Conservation (phyloP, 495 filamentous ascomycete species). For the Paragyromitra xinjiangensis region DNA sequence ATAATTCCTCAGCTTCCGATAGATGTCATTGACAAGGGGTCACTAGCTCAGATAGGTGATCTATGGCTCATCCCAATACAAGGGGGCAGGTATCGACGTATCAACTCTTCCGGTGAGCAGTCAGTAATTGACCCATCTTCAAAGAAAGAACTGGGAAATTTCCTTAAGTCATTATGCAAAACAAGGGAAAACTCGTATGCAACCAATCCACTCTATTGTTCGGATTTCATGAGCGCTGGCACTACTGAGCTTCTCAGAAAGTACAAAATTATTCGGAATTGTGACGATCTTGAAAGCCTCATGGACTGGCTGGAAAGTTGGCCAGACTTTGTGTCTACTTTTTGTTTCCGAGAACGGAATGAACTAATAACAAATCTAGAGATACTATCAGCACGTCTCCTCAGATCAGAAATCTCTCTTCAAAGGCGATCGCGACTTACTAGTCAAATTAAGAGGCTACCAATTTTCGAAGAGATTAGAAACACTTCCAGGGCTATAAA, state of each 20-base stretch:
- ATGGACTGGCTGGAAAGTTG: neutral
- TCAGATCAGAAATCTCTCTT: neutral
- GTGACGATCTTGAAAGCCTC: conserved; percentile 21
- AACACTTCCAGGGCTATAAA: conserved; percentile 18
- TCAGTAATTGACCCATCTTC: conserved; percentile 13
- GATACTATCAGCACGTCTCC: neutral
- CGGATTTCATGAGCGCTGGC: conserved; percentile 5
- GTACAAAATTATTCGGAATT: conserved; percentile 17
- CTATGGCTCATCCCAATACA: conserved; percentile 58
- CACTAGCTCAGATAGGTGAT: conserved; percentile 22
- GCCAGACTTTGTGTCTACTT: conserved; percentile 16
- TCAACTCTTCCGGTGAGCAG: conserved; percentile 20
- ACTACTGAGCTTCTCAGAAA: conserved; percentile 22
- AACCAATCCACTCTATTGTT: conserved; percentile 26
- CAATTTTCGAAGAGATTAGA: conserved; percentile 31
- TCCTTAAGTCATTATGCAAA: conserved; percentile 15
- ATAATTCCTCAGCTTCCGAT: conserved; percentile 16
- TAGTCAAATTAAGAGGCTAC: neutral
- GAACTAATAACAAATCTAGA: conserved; percentile 19
- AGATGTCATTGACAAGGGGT: neutral
- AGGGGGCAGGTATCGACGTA: conserved; percentile 46
- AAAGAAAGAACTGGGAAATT: conserved; percentile 8
- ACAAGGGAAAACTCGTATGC: neutral
- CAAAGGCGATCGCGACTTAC: neutral
- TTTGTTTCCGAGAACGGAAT: conserved; percentile 21